Evolutionary conservation across 1,139 yeast genomes (phyloP).

Genomic region (Suhomyces bokatorum): DNA sequence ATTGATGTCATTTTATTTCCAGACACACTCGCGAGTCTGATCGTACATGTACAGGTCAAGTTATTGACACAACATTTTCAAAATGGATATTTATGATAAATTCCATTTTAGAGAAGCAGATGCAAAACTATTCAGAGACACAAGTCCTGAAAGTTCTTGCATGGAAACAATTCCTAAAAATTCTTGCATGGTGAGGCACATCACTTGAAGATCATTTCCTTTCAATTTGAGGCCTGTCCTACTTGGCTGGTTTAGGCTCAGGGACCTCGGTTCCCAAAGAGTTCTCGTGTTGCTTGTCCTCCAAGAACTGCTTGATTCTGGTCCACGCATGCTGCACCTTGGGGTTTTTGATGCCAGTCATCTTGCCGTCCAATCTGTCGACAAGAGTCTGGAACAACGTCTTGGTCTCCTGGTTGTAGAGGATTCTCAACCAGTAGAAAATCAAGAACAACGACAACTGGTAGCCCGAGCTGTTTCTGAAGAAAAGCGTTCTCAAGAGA

Average conservation of each 20-base stretch:
- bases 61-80: too few species aligned
- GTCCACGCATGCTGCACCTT: conserved; percentile 49
- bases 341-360: conserved; percentile 44
- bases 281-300: conserved; percentile 27
- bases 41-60: too few species aligned
- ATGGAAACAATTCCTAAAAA: too few species aligned
- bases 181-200: too few species aligned
- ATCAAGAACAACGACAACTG: conserved; percentile 56
- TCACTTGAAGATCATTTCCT: too few species aligned
- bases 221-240: too few species aligned
- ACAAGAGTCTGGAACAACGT: conserved; percentile 43
- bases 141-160: background rate
- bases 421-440: conserved; percentile 70
- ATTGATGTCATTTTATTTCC: too few species aligned
- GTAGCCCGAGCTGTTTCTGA: conserved; percentile 68
- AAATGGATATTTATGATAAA: too few species aligned
- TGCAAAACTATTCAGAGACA: background rate
- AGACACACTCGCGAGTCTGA: too few species aligned
- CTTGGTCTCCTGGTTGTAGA: conserved; percentile 52
- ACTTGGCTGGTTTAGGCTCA: background rate
- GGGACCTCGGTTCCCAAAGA: background rate
- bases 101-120: too few species aligned
- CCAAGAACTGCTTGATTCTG: conserved; percentile 40
- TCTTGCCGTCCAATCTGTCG: conserved; percentile 43
- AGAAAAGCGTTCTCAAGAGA: conserved; percentile 56